Conservation (phyloP, 192 early-diverging fungal species). For the Globomyces pollinis-pini region DNA sequence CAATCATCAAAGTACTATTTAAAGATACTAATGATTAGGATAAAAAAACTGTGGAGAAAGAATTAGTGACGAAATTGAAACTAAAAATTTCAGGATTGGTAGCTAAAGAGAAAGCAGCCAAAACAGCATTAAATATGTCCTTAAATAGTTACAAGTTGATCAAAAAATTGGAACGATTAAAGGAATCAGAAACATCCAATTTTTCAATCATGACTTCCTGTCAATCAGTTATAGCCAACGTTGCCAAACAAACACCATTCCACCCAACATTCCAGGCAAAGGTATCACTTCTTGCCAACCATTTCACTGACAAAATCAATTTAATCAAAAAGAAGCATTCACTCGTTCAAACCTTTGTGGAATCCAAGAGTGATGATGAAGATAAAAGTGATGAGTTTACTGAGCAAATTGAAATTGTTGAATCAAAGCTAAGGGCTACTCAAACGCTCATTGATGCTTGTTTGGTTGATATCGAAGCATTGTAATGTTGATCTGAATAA, state of each 20-base stretch:
- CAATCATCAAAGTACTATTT: background rate
- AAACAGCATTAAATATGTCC: background rate
- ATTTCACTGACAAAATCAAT: background rate
- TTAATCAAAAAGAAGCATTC: background rate
- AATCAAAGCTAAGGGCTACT: no score
- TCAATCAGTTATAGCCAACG: background rate
- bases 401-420: background rate
- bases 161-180: background rate
- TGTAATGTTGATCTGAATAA: no score
- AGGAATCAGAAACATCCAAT: background rate
- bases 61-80: constrained; percentile 1
- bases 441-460: no score
- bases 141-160: background rate
- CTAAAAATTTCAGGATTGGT: background rate
- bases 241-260: background rate
- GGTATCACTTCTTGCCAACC: background rate
- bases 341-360: background rate
- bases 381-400: background rate
- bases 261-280: background rate
- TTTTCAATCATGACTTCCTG: background rate
- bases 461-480: no score
- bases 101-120: background rate
- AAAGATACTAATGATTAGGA: no score
- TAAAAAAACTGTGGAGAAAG: background rate
- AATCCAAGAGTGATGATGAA: constrained; percentile 8